Conservation (phyloP, 2,329 filamentous ascomycete species). For the Colletotrichum paranaense region DNA sequence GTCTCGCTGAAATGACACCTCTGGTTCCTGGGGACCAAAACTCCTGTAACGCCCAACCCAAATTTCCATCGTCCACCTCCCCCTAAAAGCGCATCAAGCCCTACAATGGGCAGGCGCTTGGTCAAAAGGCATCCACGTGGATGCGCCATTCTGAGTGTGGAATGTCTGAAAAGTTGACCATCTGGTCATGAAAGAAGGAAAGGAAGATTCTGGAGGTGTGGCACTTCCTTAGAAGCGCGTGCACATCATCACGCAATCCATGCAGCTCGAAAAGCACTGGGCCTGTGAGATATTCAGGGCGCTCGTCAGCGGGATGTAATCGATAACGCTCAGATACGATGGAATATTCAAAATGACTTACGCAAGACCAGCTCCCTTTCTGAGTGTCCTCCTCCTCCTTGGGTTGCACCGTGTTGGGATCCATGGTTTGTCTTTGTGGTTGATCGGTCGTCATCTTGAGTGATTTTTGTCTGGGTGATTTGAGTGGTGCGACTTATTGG, state of each 20-base stretch:
- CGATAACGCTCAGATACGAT: neutral
- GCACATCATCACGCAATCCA: constrained; percentile 15
- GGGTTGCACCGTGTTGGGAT: neutral
- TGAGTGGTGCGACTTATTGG: neutral
- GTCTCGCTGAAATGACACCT: neutral
- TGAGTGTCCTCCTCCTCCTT: neutral
- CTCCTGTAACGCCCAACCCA: neutral
- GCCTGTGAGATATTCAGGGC: neutral
- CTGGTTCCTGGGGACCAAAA: neutral
- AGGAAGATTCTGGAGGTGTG: neutral
- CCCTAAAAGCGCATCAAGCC: neutral
- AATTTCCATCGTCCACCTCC: neutral
- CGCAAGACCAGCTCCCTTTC: constrained; percentile 1
- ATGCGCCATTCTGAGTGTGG: neutral
- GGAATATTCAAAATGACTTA: neutral
- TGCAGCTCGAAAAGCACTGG: constrained; percentile 12
- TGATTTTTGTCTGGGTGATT: neutral
- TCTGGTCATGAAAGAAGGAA: neutral
- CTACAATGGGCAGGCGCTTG: neutral
- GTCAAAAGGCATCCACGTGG: neutral
- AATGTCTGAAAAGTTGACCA: neutral
- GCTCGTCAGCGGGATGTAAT: neutral
- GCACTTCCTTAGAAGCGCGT: neutral
- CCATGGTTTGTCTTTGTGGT: constrained; percentile 5
- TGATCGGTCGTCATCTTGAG: constrained; percentile 1